Conservation (phyloP, 2,329 filamentous ascomycete genomes). For the Macrophomina tecta region DNA sequence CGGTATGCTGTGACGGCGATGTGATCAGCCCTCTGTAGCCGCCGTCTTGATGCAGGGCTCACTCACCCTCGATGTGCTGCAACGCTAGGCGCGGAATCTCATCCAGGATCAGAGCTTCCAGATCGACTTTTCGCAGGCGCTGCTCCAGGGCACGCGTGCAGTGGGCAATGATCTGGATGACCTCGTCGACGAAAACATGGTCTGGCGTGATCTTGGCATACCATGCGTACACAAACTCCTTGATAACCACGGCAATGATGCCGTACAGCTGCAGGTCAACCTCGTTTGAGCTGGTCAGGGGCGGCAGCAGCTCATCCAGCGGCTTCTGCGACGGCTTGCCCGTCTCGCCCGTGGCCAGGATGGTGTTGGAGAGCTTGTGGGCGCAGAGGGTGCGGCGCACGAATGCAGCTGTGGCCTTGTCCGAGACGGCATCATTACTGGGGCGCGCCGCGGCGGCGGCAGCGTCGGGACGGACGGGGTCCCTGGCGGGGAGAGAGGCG, state of each 20-base stretch:
- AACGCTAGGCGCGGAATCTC: constrained; percentile 84
- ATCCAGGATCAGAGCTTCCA: constrained; percentile 83
- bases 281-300: constrained; percentile 91
- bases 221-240: constrained; percentile 91
- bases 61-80: constrained; percentile 76
- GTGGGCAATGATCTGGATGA: constrained; percentile 90
- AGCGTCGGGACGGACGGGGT: background rate
- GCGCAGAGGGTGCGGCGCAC: constrained; percentile 85
- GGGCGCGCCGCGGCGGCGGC: background rate
- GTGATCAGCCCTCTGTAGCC: constrained; percentile 33
- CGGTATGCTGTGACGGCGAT: constrained; percentile 68
- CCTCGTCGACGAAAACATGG: constrained; percentile 83
- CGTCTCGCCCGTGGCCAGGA: constrained; percentile 57
- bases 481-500: constrained; percentile 11
- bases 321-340: constrained; percentile 66
- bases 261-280: constrained; percentile 93
- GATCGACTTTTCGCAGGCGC: constrained; percentile 78
- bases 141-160: constrained; percentile 88
- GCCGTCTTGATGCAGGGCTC: constrained; percentile 34
- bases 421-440: constrained; percentile 53
- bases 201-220: constrained; percentile 92
- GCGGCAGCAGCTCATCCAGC: constrained; percentile 83
- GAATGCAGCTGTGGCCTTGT: constrained; percentile 78
- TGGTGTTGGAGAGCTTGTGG: constrained; percentile 55
- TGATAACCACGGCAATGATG: constrained; percentile 84